Evolutionary conservation across 768 basidiomycete species (phyloP).

Genomic region (Brasilioporus rufonigricans): DNA sequence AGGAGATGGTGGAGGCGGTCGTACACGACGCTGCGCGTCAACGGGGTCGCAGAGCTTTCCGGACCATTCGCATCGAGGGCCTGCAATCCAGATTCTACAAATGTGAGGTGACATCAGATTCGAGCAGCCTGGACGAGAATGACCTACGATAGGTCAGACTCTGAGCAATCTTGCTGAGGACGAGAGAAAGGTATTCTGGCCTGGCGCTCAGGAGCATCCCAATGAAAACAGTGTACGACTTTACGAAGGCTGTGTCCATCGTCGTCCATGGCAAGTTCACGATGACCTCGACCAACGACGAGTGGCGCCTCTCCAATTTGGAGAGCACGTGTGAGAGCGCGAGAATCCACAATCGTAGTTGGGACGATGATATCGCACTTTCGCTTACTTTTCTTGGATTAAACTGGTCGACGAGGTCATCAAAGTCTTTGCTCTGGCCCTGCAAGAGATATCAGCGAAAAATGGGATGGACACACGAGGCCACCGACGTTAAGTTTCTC

Average conservation of each 20-base stretch:
- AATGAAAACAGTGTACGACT: slow-evolving; percentile 84
- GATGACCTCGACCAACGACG: slow-evolving; percentile 80
- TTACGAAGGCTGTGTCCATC: slow-evolving; percentile 82
- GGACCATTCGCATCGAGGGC: slow-evolving; percentile 55
- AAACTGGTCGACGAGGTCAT: slow-evolving; percentile 90
- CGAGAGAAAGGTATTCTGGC: slow-evolving; percentile 86
- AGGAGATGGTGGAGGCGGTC: slow-evolving; percentile 84
- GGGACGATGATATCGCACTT: slow-evolving; percentile 38
- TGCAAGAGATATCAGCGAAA: slow-evolving; percentile 32
- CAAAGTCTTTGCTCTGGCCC: slow-evolving; percentile 75
- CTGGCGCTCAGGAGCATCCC: slow-evolving; percentile 89
- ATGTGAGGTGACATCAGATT: slow-evolving; percentile 3
- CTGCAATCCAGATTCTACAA: slow-evolving; percentile 68
- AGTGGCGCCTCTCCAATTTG: slow-evolving; percentile 78
- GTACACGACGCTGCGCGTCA: slow-evolving; percentile 83
- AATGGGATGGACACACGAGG: slow-evolving; percentile 9
- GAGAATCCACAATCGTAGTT: slow-evolving; percentile 77
- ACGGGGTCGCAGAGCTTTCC: slow-evolving; percentile 62
- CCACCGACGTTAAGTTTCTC: slow-evolving; percentile 65
- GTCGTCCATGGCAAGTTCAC: slow-evolving; percentile 89
- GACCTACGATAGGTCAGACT: slow-evolving; percentile 88
- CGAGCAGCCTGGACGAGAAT: not conserved
- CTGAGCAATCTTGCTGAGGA: slow-evolving; percentile 77
- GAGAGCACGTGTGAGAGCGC: slow-evolving; percentile 93
- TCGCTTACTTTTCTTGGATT: slow-evolving; percentile 44